Conservation (phyloP, 208 protist species). For the Zelonia costaricensis region DNA sequence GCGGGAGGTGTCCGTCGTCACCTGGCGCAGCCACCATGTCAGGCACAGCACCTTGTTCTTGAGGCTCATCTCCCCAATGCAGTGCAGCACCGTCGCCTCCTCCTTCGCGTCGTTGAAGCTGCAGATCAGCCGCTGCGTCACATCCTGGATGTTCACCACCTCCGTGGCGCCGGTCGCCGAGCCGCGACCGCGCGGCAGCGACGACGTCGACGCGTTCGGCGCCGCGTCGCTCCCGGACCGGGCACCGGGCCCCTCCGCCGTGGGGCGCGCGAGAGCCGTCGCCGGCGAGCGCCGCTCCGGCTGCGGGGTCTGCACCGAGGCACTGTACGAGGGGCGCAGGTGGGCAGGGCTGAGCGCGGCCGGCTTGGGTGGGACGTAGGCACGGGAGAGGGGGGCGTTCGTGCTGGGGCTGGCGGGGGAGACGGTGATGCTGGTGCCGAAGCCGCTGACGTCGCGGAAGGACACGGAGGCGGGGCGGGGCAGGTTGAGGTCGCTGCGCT, state of each 20-base stretch:
- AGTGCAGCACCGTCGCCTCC: conserved; percentile 40
- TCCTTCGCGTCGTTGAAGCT: conserved; percentile 59
- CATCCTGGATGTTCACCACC: conserved; percentile 67
- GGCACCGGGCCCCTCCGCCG: conserved; percentile 7
- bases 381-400: conserved; percentile 4
- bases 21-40: conserved; percentile 83
- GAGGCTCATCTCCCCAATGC: conserved; percentile 56
- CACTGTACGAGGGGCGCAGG: conserved; percentile 14
- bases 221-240: conserved; percentile 12
- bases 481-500: conserved; percentile 16
- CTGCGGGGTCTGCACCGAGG: neutral
- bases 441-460: conserved; percentile 13
- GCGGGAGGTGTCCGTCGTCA: conserved; percentile 51
- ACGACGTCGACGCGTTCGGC: neutral
- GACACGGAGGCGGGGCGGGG: conserved; percentile 16
- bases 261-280: conserved; percentile 2
- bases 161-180: conserved; percentile 32
- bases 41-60: conserved; percentile 76
- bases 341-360: conserved; percentile 5
- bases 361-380: conserved; percentile 16
- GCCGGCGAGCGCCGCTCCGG: conserved; percentile 8
- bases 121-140: conserved; percentile 70
- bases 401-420: conserved; percentile 12
- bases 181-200: conserved; percentile 15
- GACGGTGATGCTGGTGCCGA: conserved; percentile 10